Percentiles rank a stretch among this genome's conserved stretches.
These are phyloP conservation scores for Arthrobotrys musiformis DNA, from an alignment of 2,329 filamentous ascomycete species.

Conservation along the genomic window DNA sequence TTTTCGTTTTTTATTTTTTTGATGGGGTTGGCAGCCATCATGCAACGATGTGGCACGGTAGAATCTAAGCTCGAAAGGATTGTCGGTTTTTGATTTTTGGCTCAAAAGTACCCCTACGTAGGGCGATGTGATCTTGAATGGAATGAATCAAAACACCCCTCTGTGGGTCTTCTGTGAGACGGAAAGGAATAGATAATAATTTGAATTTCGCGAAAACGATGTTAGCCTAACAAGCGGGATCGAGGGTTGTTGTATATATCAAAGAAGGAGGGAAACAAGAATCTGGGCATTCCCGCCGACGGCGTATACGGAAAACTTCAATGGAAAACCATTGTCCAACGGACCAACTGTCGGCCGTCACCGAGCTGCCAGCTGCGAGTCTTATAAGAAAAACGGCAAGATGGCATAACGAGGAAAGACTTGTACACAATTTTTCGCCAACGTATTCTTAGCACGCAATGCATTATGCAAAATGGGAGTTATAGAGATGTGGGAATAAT, in stretches of 20 bases:
- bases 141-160: constrained; percentile 28
- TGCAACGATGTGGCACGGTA: constrained; percentile 42
- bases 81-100: constrained; percentile 9
- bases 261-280: not conserved
- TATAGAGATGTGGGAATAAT: constrained; percentile 12
- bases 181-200: constrained; percentile 5
- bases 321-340: not conserved
- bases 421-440: constrained; percentile 1
- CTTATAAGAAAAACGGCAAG: not conserved
- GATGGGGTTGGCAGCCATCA: constrained; percentile 36
- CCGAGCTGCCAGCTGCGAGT: no score
- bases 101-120: not conserved
- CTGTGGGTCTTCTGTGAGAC: constrained; percentile 1
- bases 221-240: not conserved
- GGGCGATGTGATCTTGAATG: constrained; percentile 17
- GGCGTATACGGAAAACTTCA: constrained; percentile 6
- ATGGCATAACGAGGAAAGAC: constrained; percentile 13
- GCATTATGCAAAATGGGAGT: constrained; percentile 7
- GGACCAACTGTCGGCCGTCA: not conserved
- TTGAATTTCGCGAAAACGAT: not conserved
- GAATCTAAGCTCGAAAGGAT: constrained; percentile 28
- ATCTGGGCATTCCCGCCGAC: not conserved
- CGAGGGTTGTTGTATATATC: not conserved
- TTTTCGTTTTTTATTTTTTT: no score
- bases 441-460: constrained; percentile 9